Conservation (phyloP, 2,329 filamentous ascomycete genomes). For the Neofusicoccum sp. region DNA sequence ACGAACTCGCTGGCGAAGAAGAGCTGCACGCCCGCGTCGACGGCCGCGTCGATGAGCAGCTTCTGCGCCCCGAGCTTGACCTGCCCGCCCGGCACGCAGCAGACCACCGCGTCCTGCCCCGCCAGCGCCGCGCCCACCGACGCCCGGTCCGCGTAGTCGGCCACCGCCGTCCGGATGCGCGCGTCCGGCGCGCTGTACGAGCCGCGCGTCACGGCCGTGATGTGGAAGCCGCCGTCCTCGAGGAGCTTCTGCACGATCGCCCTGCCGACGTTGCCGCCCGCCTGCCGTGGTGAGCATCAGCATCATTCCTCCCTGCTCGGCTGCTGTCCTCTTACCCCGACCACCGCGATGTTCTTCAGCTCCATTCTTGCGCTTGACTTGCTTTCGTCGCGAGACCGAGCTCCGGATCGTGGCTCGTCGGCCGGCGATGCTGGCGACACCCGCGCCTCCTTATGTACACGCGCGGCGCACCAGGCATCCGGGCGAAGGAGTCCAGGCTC, state of each 20-base stretch:
- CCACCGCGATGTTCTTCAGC: conserved; percentile 35
- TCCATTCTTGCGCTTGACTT: conserved; percentile 25
- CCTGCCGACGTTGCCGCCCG: conserved; percentile 33
- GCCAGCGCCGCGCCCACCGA: background rate
- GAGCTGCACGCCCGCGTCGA: conserved; percentile 39
- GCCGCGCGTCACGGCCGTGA: conserved; percentile 32
- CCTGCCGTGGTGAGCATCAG: conserved; percentile 23
- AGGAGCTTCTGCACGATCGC: conserved; percentile 31
- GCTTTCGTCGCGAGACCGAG: too few species aligned
- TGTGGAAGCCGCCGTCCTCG: conserved; percentile 25
- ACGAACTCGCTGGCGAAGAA: conserved; percentile 41
- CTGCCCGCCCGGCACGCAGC: background rate
- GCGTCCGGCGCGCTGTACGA: conserved; percentile 23
- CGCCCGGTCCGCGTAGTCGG: conserved; percentile 18
- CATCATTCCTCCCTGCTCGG: too few species aligned
- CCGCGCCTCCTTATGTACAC: background rate
- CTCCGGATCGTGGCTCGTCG: too few species aligned
- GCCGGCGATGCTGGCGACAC: background rate
- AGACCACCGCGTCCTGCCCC: background rate
- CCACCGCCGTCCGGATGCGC: conserved; percentile 24
- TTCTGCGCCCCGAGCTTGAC: background rate
- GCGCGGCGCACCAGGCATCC: background rate
- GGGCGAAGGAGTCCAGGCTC: background rate
- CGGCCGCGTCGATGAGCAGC: conserved; percentile 39
- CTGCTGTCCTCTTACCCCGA: conserved; percentile 28